Evolutionary conservation across 805 yeast species (phyloP).

Genomic region (Groenewaldozyma tartarivorans): DNA sequence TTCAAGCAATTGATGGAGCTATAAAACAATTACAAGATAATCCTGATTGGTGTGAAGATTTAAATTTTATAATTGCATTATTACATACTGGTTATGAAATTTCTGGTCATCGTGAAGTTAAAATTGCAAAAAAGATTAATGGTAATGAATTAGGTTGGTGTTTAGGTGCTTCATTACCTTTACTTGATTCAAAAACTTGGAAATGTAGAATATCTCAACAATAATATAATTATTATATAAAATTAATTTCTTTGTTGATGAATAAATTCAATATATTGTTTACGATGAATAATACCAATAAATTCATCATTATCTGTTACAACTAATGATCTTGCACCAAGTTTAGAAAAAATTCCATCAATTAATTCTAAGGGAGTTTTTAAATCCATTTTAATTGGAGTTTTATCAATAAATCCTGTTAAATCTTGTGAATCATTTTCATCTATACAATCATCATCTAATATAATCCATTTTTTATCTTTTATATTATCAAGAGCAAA

Average conservation of each 20-base stretch:
- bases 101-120: constrained; percentile 79
- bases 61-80: constrained; percentile 81
- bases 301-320: constrained; percentile 39
- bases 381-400: constrained; percentile 40
- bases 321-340: constrained; percentile 42
- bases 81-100: constrained; percentile 96
- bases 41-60: constrained; percentile 92
- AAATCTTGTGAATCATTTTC: constrained; percentile 27
- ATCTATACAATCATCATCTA: neutral
- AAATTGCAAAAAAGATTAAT: constrained; percentile 82
- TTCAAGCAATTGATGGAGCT: constrained; percentile 59
- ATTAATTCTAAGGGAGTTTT: constrained; percentile 42
- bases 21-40: constrained; percentile 57
- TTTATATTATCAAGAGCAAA: constrained; percentile 33
- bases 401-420: constrained; percentile 33
- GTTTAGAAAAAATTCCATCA: constrained; percentile 40
- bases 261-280: constrained; percentile 40
- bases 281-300: constrained; percentile 45
- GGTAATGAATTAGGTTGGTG: constrained; percentile 97
- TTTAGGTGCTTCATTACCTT: constrained; percentile 91
- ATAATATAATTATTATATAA: neutral
- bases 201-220: neutral
- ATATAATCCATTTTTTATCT: neutral
- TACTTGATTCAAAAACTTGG: constrained; percentile 38
- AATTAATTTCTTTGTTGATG: constrained; percentile 8